Evolutionary conservation across 257 asterid species (phyloP).

Genomic region (Plantago ovata): DNA sequence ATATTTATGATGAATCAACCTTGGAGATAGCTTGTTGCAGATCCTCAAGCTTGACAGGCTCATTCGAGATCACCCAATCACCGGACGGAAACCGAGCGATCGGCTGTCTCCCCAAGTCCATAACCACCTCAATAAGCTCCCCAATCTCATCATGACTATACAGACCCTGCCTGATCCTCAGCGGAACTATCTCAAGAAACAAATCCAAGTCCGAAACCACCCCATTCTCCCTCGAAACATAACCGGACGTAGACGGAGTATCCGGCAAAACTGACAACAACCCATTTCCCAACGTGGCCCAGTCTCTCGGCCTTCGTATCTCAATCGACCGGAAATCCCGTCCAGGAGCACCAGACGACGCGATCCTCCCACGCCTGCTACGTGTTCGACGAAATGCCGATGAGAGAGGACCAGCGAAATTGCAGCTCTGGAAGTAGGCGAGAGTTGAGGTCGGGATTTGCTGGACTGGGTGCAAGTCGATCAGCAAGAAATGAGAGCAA

Average conservation of each 20-base stretch:
- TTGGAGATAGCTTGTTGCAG: conserved; percentile 73
- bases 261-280: conserved; percentile 40
- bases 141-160: conserved; percentile 59
- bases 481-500: conserved; percentile 53
- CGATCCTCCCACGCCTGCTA: conserved; percentile 42
- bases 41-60: conserved; percentile 73
- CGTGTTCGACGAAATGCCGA: conserved; percentile 71
- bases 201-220: conserved; percentile 75
- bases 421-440: conserved; percentile 33
- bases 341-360: conserved; percentile 43
- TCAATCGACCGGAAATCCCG: conserved; percentile 53
- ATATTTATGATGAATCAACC: conserved; percentile 38
- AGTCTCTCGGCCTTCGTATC: conserved; percentile 65
- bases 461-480: conserved; percentile 65
- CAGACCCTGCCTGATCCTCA: conserved; percentile 67
- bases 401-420: conserved; percentile 28
- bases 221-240: conserved; percentile 36
- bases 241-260: conserved; percentile 47
- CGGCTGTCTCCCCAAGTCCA: conserved; percentile 98
- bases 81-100: conserved; percentile 93
- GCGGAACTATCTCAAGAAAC: conserved; percentile 82
- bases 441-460: conserved; percentile 61
- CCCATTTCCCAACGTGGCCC: conserved; percentile 46
- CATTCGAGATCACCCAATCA: conserved; percentile 81
- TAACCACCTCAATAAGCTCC: conserved; percentile 81